Conservation (phyloP, 2,329 filamentous ascomycete species). For the Xylariaceae sp. region DNA sequence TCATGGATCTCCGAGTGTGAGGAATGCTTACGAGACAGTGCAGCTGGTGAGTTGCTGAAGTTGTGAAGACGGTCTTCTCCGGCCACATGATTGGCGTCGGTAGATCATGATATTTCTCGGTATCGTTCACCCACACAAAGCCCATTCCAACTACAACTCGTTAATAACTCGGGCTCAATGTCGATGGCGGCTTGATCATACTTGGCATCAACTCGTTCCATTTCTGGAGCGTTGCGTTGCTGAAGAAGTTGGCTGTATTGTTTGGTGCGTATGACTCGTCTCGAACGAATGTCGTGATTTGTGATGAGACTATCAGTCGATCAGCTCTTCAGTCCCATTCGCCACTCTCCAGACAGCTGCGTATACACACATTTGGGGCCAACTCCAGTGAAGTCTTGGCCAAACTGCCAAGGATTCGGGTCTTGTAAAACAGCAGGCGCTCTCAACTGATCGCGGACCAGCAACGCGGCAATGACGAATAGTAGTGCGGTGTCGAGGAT, state of each 20-base stretch:
- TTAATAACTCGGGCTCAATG: slow-evolving; percentile 6
- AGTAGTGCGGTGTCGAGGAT: slow-evolving; percentile 37
- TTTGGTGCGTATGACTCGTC: slow-evolving; percentile 38
- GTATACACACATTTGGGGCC: slow-evolving; percentile 32
- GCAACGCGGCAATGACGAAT: slow-evolving; percentile 34
- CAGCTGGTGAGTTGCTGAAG: slow-evolving; percentile 38
- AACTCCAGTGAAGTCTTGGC: slow-evolving; percentile 35
- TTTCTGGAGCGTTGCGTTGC: slow-evolving; percentile 31
- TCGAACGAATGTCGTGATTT: slow-evolving; percentile 35
- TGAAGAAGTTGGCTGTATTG: slow-evolving; percentile 37
- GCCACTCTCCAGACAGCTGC: too few relatives aligned
- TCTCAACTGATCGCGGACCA: slow-evolving; percentile 30
- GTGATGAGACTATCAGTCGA: slow-evolving; percentile 29
- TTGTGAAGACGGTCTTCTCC: slow-evolving; percentile 37
- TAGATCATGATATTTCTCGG: slow-evolving; percentile 28
- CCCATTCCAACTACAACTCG: slow-evolving; percentile 30
- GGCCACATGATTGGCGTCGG: slow-evolving; percentile 30
- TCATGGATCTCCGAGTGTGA: not conserved
- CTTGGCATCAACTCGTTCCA: slow-evolving; percentile 41
- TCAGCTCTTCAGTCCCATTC: not conserved
- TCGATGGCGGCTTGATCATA: slow-evolving; percentile 16
- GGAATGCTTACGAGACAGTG: slow-evolving; percentile 34
- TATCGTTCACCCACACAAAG: slow-evolving; percentile 32
- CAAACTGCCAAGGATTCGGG: slow-evolving; percentile 32
- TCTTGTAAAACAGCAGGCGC: slow-evolving; percentile 13